Percentiles rank a stretch among this genome's conserved stretches.
Conservation (phyloP, 1,284 basidiomycete species). For the Chondrostereum purpureum region DNA sequence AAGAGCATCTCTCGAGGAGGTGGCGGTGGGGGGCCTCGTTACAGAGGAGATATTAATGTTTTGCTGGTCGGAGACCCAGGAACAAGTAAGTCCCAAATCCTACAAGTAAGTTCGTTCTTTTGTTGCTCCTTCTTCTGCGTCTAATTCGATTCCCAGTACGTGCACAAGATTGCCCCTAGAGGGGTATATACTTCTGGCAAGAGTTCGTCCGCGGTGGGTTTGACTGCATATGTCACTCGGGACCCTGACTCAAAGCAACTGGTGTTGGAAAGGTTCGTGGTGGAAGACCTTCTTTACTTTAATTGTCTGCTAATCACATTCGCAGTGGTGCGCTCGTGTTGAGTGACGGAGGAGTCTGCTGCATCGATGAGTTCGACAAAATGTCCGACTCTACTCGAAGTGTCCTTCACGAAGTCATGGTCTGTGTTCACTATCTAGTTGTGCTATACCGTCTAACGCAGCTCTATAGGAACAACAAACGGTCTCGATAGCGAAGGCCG, state of each 20-base stretch:
- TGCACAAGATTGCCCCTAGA: slow-evolving; percentile 96
- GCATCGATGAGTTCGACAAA: slow-evolving; percentile 99
- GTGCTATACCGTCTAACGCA: too few relatives aligned
- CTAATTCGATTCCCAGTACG: slow-evolving; percentile 57
- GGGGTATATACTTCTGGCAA: slow-evolving; percentile 97
- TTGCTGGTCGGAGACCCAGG: slow-evolving; percentile 97
- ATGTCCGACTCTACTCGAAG: slow-evolving; percentile 97
- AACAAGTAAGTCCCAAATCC: slow-evolving; percentile 93
- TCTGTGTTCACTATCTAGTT: slow-evolving; percentile 35
- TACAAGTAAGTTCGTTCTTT: slow-evolving; percentile 57
- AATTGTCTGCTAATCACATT: slow-evolving; percentile 5
- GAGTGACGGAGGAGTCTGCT: slow-evolving; percentile 97
- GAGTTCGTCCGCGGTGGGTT: slow-evolving; percentile 95
- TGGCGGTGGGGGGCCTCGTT: slow-evolving; percentile 91
- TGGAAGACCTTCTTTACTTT: slow-evolving; percentile 13
- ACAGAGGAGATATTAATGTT: slow-evolving; percentile 97
- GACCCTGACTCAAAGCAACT: slow-evolving; percentile 98
- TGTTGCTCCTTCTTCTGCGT: slow-evolving; percentile 2
- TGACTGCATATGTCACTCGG: slow-evolving; percentile 96
- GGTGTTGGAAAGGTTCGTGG: slow-evolving; percentile 79
- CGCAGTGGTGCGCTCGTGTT: slow-evolving; percentile 89
- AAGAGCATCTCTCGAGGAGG: slow-evolving; percentile 91
- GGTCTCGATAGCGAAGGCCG: slow-evolving; percentile 98
- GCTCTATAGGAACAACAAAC: slow-evolving; percentile 97
- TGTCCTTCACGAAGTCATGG: slow-evolving; percentile 99